phyloP scores from a whole-genome alignment of 352 stramenopile species.

The Phytophthora cactorum region DNA sequence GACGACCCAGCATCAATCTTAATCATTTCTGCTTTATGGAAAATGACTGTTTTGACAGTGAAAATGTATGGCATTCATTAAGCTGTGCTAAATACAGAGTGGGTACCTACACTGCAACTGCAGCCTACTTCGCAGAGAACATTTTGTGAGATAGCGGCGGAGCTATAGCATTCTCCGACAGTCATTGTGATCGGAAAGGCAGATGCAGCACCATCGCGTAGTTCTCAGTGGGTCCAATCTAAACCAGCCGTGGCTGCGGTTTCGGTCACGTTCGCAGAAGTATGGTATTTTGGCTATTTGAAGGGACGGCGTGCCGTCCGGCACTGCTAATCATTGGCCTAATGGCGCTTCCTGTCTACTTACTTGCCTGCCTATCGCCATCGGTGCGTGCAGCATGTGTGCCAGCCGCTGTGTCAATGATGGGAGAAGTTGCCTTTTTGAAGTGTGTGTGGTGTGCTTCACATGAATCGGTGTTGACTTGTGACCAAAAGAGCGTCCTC shows the following conservation, averaged over 20 bases:
- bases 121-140: background rate
- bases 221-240: slow-evolving; percentile 3
- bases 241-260: no score
- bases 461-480: background rate
- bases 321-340: no score
- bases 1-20: background rate
- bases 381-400: no score
- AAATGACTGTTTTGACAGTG: background rate
- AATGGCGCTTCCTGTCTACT: no score
- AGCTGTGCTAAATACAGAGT: no score
- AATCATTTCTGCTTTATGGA: slow-evolving; percentile 7
- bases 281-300: no score
- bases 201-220: slow-evolving; percentile 5
- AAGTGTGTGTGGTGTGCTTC: background rate
- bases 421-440: background rate
- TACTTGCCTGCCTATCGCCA: no score
- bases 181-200: background rate
- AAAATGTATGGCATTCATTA: slow-evolving; percentile 5
- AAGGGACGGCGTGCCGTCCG: no score
- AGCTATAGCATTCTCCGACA: background rate
- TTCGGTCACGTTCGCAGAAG: no score
- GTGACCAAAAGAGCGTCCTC: slow-evolving; percentile 44
- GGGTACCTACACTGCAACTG: no score
- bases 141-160: slow-evolving; percentile 8
- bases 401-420: no score